A percentile compares a stretch with the other conserved stretches of the same genome.
These are phyloP conservation scores for Apiotrichum veenhuisii DNA, from an alignment of 1,284 basidiomycete genomes.

Conservation along the genomic window DNA sequence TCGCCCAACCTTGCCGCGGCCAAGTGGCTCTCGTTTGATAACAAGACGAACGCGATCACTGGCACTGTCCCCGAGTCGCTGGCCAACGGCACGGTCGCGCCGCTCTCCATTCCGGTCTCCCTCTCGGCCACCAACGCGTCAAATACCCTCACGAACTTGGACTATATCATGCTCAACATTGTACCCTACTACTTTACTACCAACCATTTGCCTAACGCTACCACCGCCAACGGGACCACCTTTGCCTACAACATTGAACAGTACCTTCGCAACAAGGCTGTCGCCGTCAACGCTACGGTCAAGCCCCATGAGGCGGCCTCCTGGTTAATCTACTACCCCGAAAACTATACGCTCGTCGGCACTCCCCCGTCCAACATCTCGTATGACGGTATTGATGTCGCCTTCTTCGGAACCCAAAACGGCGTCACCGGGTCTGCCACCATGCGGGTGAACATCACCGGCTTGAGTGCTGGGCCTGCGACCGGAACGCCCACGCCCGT, in stretches of 20 bases:
- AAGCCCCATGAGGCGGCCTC: slow-evolving; percentile 37
- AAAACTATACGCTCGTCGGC: slow-evolving; percentile 45
- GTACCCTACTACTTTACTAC: slow-evolving; percentile 51
- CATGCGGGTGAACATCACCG: slow-evolving; percentile 31
- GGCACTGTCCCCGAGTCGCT: slow-evolving; percentile 50
- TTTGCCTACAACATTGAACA: slow-evolving; percentile 35
- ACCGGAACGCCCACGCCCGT: slow-evolving; percentile 21
- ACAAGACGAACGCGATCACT: slow-evolving; percentile 30
- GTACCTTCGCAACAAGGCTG: slow-evolving; percentile 36
- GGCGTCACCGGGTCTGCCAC: slow-evolving; percentile 28
- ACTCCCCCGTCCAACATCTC: slow-evolving; percentile 28
- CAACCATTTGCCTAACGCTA: slow-evolving; percentile 44
- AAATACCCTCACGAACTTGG: slow-evolving; percentile 31
- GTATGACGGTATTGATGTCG: slow-evolving; percentile 38
- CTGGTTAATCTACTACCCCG: slow-evolving; percentile 48
- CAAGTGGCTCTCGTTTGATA: slow-evolving; percentile 51
- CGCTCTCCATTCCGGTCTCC: slow-evolving; percentile 42
- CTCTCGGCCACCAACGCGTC: slow-evolving; percentile 37
- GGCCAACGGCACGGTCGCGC: slow-evolving; percentile 46
- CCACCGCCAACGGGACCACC: slow-evolving; percentile 34
- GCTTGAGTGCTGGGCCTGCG: slow-evolving; percentile 20
- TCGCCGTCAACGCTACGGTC: slow-evolving; percentile 35
- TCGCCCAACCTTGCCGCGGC: slow-evolving; percentile 36
- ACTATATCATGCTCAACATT: slow-evolving; percentile 47
- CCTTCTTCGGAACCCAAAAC: slow-evolving; percentile 28